Evolutionary conservation across 1,284 basidiomycete genomes (phyloP).

Genomic region (Irpex lacteus): DNA sequence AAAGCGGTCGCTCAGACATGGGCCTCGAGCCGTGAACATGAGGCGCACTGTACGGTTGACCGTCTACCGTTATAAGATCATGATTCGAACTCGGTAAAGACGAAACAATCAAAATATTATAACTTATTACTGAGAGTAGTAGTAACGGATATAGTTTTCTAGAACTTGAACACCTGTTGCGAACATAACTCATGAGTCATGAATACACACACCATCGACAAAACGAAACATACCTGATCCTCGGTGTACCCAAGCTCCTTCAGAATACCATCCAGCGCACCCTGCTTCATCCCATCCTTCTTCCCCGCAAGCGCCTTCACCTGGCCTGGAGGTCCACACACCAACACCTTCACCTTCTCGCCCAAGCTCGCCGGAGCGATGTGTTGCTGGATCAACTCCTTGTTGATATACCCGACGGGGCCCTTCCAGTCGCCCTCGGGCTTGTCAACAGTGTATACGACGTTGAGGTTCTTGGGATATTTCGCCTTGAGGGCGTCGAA

Average conservation of each 20-base stretch:
- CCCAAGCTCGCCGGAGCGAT: constrained; percentile 66
- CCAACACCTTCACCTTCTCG: constrained; percentile 85
- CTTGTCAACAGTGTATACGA: constrained; percentile 89
- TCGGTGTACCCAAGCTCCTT: constrained; percentile 86
- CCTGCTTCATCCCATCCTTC: constrained; percentile 81
- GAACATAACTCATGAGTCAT: not conserved
- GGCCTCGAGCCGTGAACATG: too few relatives aligned
- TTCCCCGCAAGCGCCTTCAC: constrained; percentile 77
- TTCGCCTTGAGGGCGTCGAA: constrained; percentile 75
- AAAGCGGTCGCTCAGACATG: too few relatives aligned
- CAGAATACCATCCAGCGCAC: constrained; percentile 77
- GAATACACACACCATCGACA: not conserved
- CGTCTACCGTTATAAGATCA: too few relatives aligned
- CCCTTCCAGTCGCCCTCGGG: constrained; percentile 51
- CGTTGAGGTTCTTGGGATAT: constrained; percentile 71
- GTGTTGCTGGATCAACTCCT: constrained; percentile 72
- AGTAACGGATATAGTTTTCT: not conserved
- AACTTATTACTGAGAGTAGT: not conserved
- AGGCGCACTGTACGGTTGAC: too few relatives aligned
- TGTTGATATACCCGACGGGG: constrained; percentile 67
- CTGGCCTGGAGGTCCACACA: constrained; percentile 91
- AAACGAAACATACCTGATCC: constrained; percentile 62
- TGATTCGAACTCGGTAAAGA: not conserved
- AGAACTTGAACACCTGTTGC: constrained; percentile 61
- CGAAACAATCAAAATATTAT: not conserved